Base-by-base conservation (phyloP, 2,329 filamentous ascomycete genomes). In the Trichoderma simmonsii region DNA sequence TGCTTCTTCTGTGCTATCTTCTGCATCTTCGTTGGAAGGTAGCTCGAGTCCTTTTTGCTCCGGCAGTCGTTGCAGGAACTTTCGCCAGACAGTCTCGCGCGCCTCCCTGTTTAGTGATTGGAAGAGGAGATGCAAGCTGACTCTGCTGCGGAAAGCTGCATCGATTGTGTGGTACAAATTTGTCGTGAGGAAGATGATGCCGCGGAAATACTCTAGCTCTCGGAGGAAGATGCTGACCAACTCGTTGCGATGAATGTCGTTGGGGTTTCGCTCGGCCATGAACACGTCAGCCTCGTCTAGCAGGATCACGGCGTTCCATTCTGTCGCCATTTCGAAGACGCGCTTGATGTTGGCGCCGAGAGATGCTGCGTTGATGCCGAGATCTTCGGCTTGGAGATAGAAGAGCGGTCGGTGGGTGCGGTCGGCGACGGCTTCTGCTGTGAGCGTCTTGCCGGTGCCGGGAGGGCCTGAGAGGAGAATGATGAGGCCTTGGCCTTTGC, bases 271-370 rank as follows among this genome's bases (percentile, higher is more conserved):
- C 77, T 83, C 80, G 1, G 83, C 83, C 77, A 88, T 83, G 77
- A 87, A 88, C 2, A 88, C 84, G 73, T 87, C 86, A 8, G 85
- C 85, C 77, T 87, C 86, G 73, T 87, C 86, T 3, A 88, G 81
- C 4, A 88, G 79, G 24, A 88, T 77, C 7, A 88, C 83, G 9
- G 84, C 85, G 26, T 84, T 82, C 86, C 86, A 88, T 18, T 82
- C 81, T 0, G 82, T 81, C 2, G 85, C 86, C 72, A 86, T 82
- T 71, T 82, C 79, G 54, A 89, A 86, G 34, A 83, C 81, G 34
- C 80, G 79, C 70, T 83, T 82, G 70, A 89, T 78, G 56, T 84
- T 83, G n/a, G 80, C 77, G n/a, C 86, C 85, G 6, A 88, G 79
- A 4, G 78, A 75, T 2, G 79, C 79, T 1, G 85, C 80, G 36